A percentile compares a stretch with the other conserved stretches of the same genome.
Evolutionary conservation across 306 rosid species (phyloP).

Genomic region (Trifolium pratense): DNA sequence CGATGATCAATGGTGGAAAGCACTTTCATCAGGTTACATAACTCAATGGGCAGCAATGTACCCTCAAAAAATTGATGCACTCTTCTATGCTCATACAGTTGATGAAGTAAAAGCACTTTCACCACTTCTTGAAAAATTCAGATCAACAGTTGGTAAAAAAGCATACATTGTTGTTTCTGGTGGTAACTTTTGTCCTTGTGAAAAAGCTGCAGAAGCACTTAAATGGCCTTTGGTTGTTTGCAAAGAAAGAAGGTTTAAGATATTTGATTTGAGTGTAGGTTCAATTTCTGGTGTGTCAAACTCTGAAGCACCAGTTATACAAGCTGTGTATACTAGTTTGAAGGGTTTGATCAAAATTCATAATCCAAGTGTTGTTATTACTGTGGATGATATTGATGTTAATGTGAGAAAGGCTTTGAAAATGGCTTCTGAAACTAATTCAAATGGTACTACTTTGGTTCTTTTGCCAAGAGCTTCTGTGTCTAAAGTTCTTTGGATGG

Average conservation of each 20-base stretch:
- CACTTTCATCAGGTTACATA: conserved; percentile 82
- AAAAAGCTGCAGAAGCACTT: conserved; percentile 71
- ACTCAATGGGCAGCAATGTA: conserved; percentile 97
- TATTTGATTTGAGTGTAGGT: conserved; percentile 74
- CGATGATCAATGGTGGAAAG: conserved; percentile 99
- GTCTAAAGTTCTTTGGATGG: conserved; percentile 92
- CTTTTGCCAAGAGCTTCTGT: conserved; percentile 75
- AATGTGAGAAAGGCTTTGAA: conserved; percentile 81
- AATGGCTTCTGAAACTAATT: conserved; percentile 76
- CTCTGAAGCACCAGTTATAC: conserved; percentile 82
- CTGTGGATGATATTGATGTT: conserved; percentile 70
- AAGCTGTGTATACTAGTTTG: conserved; percentile 83
- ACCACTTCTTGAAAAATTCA: conserved; percentile 85
- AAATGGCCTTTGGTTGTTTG: conserved; percentile 85
- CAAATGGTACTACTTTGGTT: conserved; percentile 67
- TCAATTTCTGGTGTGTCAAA: conserved; percentile 72
- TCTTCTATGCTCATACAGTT: conserved; percentile 85
- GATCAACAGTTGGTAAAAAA: conserved; percentile 81
- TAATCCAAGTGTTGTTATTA: conserved; percentile 81
- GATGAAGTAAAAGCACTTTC: conserved; percentile 77
- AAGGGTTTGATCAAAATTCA: conserved; percentile 91
- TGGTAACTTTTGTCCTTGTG: conserved; percentile 73
- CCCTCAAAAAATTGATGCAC: conserved; percentile 91
- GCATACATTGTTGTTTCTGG: conserved; percentile 88
- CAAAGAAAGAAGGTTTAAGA: conserved; percentile 82